Evolutionary conservation across 2,329 filamentous ascomycete genomes (phyloP), one percentile per base, ranked within the genome.

Genomic region (Didymella keratinophila): DNA sequence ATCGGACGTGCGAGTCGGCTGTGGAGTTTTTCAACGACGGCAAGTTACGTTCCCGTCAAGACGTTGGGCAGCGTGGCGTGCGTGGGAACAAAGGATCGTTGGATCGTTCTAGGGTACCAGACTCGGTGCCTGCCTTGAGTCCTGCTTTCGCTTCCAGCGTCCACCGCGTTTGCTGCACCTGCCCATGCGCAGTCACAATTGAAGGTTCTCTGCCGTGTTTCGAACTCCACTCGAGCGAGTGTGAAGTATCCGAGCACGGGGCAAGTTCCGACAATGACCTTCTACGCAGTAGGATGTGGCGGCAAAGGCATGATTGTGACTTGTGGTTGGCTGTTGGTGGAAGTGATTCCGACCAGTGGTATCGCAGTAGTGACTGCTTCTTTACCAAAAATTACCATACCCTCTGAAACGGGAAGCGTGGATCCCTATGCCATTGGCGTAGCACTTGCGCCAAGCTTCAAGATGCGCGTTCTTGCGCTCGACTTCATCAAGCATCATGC

Each of bases 181-280:
- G 41, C 32, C 55, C 50, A 44, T 42, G 45, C 45, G 46, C 45
- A 46, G 27, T 51, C 50, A 58, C 46, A 53, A 28, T 36, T 28
- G 11, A 46, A 51, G n/a, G 56, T 36, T 53, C 41, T 34, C 45
- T 51, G 50, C 56, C 50, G 50, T 42, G 56, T 54, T 54, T 58
- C 41, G 46, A 25, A 48, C 18, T 39, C n/a, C n/a, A 42, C 34
- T 23, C 45, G 36, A 50, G 16, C 34, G 18, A 52, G 36, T 16
- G 28, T 49, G 43, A 36, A 34, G 44, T 37, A 23, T 42, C 41
- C 41, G 10, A 36, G 32, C 21, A 36, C 36, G 25, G 21, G 28
- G 8, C 36, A 39, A 44, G 23, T 37, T 21, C 28, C 21, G 34
- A 30, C 12, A 42, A 12, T 10, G 32, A 46, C 27, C 27, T 47